Base-by-base conservation (phyloP, 2,329 filamentous ascomycete species). In the Scedosporium apiospermum region DNA sequence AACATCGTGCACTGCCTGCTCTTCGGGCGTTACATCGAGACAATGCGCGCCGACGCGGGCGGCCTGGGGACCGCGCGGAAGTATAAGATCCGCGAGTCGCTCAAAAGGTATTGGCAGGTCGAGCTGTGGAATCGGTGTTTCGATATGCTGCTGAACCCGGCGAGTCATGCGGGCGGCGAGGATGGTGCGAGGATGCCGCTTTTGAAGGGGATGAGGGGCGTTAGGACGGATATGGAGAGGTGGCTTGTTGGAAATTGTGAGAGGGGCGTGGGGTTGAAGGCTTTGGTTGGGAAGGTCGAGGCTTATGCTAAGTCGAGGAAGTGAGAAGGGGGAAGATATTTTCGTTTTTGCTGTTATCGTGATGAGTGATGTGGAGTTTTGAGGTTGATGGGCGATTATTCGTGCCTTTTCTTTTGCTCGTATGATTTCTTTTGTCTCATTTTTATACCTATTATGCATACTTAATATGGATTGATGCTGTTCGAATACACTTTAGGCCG, bases 91-190 rank as follows among this genome's bases (percentile, higher is more conserved):
- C 84, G 88, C 60, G 93, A 97, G 75, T 84, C 80, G 14, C 76
- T 98, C 65, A 99, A 99, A 79, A 78, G 95, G 55, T 99, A 99
- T 76, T 99, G 95, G 95, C 93, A 98, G 79, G 89, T 87, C 58
- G 92, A 96, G 59, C 85, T 98, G 55, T 99, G 95, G 95, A 76
- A 72, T 2, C 86, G 89, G 64, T 87, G 89, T 58, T 96, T 99
- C 73, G 89, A 93, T 66, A 69, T 98, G 64, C 76, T 98, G 66
- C 79, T 99, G 53, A 99, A 99, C 73, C 93, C 93, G 0, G 80
- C 83, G 2, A 81, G 80, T 63, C 86, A 87, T 74, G 74, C 84
- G n/a, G 92, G 93, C 73, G 86, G 87, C 30, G 65, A 63, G 30
- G 65, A 66, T 27, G 85, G 80, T 1, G 75, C 72, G n/a, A 82